These are phyloP conservation scores for Hypholoma fasciculare DNA, from an alignment of 768 basidiomycete genomes.

Conservation along the genomic window DNA sequence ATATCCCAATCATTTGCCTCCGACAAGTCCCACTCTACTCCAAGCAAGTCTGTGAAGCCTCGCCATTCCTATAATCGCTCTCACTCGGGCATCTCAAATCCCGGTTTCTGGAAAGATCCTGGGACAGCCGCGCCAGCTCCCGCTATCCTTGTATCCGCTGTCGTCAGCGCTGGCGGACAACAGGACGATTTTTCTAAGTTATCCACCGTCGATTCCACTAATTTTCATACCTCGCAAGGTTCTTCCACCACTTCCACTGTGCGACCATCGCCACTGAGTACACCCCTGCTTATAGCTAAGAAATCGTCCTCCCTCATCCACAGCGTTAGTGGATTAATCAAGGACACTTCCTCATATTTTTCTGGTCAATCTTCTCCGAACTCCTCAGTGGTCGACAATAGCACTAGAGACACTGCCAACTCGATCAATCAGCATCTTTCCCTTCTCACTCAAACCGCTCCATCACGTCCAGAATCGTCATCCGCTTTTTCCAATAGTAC, in stretches of 20 bases:
- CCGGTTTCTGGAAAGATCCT: conserved; percentile 52
- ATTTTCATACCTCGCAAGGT: conserved; percentile 30
- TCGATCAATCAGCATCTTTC: conserved; percentile 41
- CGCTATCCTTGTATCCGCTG: conserved; percentile 51
- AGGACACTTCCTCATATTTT: conserved; percentile 17
- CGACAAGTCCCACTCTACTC: conserved; percentile 34
- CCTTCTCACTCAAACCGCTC: conserved; percentile 67
- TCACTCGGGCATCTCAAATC: conserved; percentile 35
- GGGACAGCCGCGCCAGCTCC: conserved; percentile 53
- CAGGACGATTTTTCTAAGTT: conserved; percentile 39
- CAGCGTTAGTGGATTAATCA: conserved; percentile 24
- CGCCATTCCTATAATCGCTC: conserved; percentile 34
- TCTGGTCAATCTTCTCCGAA: conserved; percentile 15
- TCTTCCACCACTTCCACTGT: conserved; percentile 43
- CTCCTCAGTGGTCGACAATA: conserved; percentile 13
- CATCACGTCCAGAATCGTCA: conserved; percentile 31
- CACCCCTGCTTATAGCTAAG: conserved; percentile 27
- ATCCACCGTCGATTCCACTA: conserved; percentile 25
- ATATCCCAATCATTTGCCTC: conserved; percentile 34
- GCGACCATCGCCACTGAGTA: conserved; percentile 41
- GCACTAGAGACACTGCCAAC: conserved; percentile 11
- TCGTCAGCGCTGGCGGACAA: conserved; percentile 44
- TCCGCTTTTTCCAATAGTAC: conserved; percentile 26
- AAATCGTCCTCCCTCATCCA: conserved; percentile 24
- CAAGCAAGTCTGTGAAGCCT: conserved; percentile 30